Conservation (phyloP, 2,329 filamentous ascomycete genomes). For the Fusarium papillatum region DNA sequence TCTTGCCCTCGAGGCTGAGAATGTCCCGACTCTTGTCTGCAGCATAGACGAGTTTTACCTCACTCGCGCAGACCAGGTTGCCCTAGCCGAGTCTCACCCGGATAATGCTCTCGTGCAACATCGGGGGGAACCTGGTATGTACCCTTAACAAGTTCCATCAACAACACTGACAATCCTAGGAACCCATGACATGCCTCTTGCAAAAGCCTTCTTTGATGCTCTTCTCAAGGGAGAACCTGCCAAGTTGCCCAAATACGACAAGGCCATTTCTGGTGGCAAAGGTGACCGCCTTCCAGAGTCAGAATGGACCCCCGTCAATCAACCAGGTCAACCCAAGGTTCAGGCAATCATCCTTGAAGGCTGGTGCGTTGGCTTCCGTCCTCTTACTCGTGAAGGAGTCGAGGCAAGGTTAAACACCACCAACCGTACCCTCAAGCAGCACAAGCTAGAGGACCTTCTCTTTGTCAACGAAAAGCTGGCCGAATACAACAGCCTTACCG, state of each 20-base stretch:
- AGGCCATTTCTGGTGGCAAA: slow-evolving; percentile 80
- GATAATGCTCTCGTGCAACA: slow-evolving; percentile 84
- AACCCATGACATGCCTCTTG: slow-evolving; percentile 82
- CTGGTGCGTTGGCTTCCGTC: slow-evolving; percentile 90
- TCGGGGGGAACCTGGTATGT: slow-evolving; percentile 80
- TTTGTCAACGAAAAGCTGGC: slow-evolving; percentile 63
- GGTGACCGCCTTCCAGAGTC: slow-evolving; percentile 79
- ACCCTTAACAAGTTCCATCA: neutral
- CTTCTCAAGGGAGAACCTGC: slow-evolving; percentile 67
- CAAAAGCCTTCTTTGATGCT: slow-evolving; percentile 70
- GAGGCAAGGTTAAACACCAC: slow-evolving; percentile 65
- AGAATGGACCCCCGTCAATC: slow-evolving; percentile 73
- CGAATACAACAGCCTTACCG: slow-evolving; percentile 63
- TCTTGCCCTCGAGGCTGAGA: slow-evolving; percentile 66
- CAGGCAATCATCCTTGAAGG: slow-evolving; percentile 87
- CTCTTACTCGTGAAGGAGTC: slow-evolving; percentile 66
- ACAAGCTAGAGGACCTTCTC: slow-evolving; percentile 63
- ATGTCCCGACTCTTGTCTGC: slow-evolving; percentile 77
- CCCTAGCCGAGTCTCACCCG: slow-evolving; percentile 74
- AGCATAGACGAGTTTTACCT: slow-evolving; percentile 95
- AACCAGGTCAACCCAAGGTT: slow-evolving; percentile 60
- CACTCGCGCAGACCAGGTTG: slow-evolving; percentile 75
- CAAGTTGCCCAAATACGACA: slow-evolving; percentile 83
- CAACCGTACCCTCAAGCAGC: slow-evolving; percentile 62
- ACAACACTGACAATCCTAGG: slow-evolving; percentile 41